Conservation (phyloP, 306 rosid species). For the Pachyrhizus erosus region DNA sequence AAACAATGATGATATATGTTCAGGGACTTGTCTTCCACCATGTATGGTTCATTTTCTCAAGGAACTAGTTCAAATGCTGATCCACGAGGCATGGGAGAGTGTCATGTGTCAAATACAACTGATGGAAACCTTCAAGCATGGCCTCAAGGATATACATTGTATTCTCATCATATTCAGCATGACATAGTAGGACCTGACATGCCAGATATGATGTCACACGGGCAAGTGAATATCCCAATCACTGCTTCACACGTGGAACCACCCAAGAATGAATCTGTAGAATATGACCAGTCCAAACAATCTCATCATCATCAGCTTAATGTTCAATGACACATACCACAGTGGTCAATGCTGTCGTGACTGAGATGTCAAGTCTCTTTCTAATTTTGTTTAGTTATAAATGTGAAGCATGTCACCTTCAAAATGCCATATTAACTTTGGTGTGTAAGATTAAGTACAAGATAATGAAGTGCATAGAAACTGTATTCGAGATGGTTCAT, state of each 20-base stretch:
- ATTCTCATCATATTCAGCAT: conserved; percentile 56
- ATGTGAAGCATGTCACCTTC: neutral
- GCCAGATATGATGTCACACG: conserved; percentile 58
- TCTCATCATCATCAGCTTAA: conserved; percentile 44
- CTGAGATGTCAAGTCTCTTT: neutral
- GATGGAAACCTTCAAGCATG: conserved; percentile 60
- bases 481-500: neutral
- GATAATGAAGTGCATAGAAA: conserved; percentile 9
- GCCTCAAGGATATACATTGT: conserved; percentile 62
- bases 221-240: conserved; percentile 59
- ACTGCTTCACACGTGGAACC: conserved; percentile 58
- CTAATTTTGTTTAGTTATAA: neutral
- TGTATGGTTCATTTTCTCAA: conserved; percentile 71
- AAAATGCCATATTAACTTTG: neutral
- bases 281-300: conserved; percentile 54
- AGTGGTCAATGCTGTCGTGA: neutral
- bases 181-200: conserved; percentile 56
- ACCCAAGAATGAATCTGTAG: conserved; percentile 46
- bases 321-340: conserved; percentile 36
- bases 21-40: conserved; percentile 62
- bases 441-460: conserved; percentile 11
- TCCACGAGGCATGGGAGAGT: conserved; percentile 55
- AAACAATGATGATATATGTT: neutral
- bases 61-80: conserved; percentile 62
- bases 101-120: conserved; percentile 54